Conservation (phyloP, 164 flowering plant species). For the Tetracentron sinense region DNA sequence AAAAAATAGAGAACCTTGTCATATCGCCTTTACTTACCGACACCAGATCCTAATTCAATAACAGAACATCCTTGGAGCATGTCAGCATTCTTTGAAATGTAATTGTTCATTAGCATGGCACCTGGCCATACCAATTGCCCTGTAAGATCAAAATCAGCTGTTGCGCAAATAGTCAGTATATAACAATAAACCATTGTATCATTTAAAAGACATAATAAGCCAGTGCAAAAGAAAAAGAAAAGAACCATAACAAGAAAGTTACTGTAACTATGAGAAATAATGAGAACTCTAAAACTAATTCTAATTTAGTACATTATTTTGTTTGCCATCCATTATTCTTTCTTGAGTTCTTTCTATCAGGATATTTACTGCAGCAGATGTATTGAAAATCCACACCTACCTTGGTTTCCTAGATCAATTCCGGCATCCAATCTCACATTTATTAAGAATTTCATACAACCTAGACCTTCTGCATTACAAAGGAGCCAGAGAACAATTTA, state of each 20-base stretch:
- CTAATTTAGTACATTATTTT: no score
- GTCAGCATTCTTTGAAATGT: constrained; percentile 54
- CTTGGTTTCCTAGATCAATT: no score
- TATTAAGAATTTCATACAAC: not conserved
- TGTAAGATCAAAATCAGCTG: constrained; percentile 98
- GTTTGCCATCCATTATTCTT: no score
- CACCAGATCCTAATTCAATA: constrained; percentile 82
- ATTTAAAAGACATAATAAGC: not conserved
- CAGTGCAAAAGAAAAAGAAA: not conserved
- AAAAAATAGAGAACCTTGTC: not conserved
- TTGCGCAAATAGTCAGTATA: constrained; percentile 21
- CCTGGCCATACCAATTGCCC: constrained; percentile 99
- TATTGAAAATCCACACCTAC: no score
- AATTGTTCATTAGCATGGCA: constrained; percentile 71
- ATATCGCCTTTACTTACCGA: constrained; percentile 43
- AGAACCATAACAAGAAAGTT: not conserved
- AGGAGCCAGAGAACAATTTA: not conserved
- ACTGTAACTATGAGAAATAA: no score
- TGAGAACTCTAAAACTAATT: no score
- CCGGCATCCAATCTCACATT: not conserved
- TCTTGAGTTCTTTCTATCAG: not conserved
- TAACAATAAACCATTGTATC: not conserved
- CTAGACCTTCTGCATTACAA: not conserved
- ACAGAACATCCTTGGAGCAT: constrained; percentile 56
- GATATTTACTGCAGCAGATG: not conserved